A percentile compares a stretch with the other conserved stretches of the same genome.
Conservation (phyloP, 805 yeast genomes). For the Zygosaccharomyces rouxii region DNA sequence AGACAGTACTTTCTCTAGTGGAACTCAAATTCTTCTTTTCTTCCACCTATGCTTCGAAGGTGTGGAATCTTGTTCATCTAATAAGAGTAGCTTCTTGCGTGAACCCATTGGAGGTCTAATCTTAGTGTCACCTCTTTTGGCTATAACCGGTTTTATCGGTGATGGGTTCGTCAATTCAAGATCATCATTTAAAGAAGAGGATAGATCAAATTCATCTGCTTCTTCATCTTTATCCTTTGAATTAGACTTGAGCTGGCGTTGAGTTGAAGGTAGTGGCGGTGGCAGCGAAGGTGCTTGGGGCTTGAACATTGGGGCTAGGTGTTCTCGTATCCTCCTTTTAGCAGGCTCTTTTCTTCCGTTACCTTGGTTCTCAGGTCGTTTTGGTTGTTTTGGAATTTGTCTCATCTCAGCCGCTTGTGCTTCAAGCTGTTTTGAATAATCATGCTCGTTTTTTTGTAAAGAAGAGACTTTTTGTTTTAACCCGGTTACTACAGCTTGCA, state of each 20-base stretch:
- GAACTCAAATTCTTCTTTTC: conserved; percentile 15
- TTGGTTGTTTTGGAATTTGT: conserved; percentile 6
- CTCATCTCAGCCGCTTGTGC: conserved; percentile 3
- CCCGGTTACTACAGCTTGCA: conserved; percentile 15
- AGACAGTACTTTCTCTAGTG: neutral
- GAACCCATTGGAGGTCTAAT: conserved; percentile 13
- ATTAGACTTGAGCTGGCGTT: neutral
- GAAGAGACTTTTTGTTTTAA: conserved; percentile 14
- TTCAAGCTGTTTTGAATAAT: conserved; percentile 4
- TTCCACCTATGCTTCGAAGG: conserved; percentile 18
- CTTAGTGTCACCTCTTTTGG: conserved; percentile 12
- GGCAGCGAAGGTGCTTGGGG: neutral
- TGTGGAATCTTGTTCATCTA: conserved; percentile 29
- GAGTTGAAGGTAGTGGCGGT: neutral
- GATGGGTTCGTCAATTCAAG: conserved; percentile 33
- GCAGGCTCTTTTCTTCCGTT: neutral
- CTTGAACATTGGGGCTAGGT: neutral
- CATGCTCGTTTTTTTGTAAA: conserved; percentile 6
- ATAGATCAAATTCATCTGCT: conserved; percentile 32
- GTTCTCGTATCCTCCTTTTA: neutral
- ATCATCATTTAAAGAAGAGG: conserved; percentile 33
- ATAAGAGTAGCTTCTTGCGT: conserved; percentile 31
- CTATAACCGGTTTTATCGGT: conserved; percentile 22
- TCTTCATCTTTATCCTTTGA: neutral
- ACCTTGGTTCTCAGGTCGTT: neutral